Evolutionary conservation across 2,329 filamentous ascomycete genomes (phyloP).

Genomic region (Cercospora beticola): DNA sequence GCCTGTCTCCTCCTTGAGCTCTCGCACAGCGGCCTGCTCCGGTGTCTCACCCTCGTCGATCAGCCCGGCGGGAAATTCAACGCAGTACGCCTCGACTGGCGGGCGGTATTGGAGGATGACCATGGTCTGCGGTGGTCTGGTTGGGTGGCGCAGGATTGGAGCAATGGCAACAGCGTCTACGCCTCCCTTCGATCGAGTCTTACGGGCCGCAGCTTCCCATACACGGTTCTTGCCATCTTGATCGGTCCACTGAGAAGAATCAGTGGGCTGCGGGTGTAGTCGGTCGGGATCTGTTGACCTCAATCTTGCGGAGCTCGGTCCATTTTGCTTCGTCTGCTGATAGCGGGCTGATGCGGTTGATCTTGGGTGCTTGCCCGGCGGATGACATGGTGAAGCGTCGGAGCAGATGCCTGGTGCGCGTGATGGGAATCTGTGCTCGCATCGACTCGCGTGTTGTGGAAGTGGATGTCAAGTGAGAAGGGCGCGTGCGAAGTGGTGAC

Average conservation of each 20-base stretch:
- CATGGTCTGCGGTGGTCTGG: slow-evolving; percentile 50
- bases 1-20: slow-evolving; percentile 63
- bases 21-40: slow-evolving; percentile 56
- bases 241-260: slow-evolving; percentile 18
- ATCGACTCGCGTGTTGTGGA: neutral
- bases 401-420: slow-evolving; percentile 21
- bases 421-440: slow-evolving; percentile 12
- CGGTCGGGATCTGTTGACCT: slow-evolving; percentile 27
- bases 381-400: slow-evolving; percentile 28
- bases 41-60: slow-evolving; percentile 59
- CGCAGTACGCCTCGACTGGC: slow-evolving; percentile 57
- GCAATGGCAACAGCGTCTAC: slow-evolving; percentile 62
- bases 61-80: slow-evolving; percentile 61
- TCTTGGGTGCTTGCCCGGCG: slow-evolving; percentile 47
- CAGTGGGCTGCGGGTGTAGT: neutral
- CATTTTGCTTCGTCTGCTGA: slow-evolving; percentile 55
- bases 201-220: slow-evolving; percentile 53
- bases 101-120: slow-evolving; percentile 61
- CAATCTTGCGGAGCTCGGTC: slow-evolving; percentile 57
- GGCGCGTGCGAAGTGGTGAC: neutral
- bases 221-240: slow-evolving; percentile 48
- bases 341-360: slow-evolving; percentile 51
- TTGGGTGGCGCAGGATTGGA: slow-evolving; percentile 52
- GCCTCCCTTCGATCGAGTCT: slow-evolving; percentile 55
- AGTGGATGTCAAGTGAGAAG: neutral